Evolutionary conservation across 768 basidiomycete genomes (phyloP).

Genomic region (Hortiboletus flavorubellus): DNA sequence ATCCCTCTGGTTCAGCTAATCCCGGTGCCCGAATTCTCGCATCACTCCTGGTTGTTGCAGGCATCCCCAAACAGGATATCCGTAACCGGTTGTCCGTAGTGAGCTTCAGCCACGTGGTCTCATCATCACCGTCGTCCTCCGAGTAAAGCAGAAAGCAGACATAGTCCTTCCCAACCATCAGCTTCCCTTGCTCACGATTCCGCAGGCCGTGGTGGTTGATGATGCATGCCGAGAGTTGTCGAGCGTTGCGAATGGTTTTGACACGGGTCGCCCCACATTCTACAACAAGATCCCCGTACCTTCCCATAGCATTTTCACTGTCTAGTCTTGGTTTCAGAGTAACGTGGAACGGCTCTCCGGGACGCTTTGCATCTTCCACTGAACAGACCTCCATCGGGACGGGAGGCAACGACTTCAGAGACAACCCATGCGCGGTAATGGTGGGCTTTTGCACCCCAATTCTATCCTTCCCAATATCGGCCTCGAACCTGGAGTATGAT

Average conservation of each 20-base stretch:
- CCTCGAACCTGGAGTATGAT: slow-evolving; percentile 11
- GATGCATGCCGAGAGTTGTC: slow-evolving; percentile 4
- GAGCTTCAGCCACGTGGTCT: slow-evolving; percentile 1
- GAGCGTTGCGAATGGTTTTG: background rate
- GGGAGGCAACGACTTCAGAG: slow-evolving; percentile 2
- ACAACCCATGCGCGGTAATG: background rate
- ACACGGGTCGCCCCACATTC: slow-evolving; percentile 6
- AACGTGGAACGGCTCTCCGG: background rate
- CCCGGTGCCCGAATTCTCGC: background rate
- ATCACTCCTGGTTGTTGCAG: background rate
- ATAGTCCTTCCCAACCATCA: background rate
- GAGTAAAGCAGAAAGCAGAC: slow-evolving; percentile 7
- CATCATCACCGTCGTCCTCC: background rate
- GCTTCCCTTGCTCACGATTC: background rate
- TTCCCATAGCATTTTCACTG: background rate
- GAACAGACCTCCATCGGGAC: background rate
- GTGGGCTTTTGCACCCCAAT: slow-evolving; percentile 2
- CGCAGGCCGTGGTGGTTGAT: slow-evolving; percentile 1
- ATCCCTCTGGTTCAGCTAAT: background rate
- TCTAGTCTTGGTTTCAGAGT: background rate
- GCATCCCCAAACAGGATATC: background rate
- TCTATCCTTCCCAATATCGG: background rate
- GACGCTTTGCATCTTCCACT: background rate
- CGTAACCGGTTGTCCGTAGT: slow-evolving; percentile 4
- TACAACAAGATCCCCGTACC: background rate